Percentiles rank a stretch among this genome's conserved stretches.
Conservation (phyloP, 2,329 filamentous ascomycete genomes). For the Colletotrichum agaves region DNA sequence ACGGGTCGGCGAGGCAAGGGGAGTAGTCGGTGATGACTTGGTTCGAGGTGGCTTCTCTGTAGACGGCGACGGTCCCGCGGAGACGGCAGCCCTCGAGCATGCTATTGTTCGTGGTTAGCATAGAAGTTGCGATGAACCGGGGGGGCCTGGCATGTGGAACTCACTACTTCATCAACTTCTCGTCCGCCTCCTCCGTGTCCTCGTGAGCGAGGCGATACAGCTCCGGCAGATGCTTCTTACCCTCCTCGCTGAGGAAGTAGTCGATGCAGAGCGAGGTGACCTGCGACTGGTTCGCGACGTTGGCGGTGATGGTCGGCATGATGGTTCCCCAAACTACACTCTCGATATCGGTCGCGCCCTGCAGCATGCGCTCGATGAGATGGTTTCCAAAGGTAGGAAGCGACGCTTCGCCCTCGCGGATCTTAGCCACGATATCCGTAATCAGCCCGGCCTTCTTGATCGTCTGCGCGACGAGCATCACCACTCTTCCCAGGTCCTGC, state of each 20-base stretch:
- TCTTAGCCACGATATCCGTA: conserved; percentile 57
- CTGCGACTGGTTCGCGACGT: conserved; percentile 68
- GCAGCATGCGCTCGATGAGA: conserved; percentile 65
- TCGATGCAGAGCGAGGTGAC: conserved; percentile 68
- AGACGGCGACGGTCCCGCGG: conserved; percentile 61
- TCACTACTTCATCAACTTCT: conserved; percentile 51
- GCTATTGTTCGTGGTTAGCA: conserved; percentile 46
- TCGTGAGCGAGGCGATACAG: conserved; percentile 62
- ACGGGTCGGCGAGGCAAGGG: conserved; percentile 39
- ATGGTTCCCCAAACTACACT: conserved; percentile 68
- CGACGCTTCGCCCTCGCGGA: conserved; percentile 50
- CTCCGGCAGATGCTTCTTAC: conserved; percentile 59
- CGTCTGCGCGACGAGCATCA: conserved; percentile 63
- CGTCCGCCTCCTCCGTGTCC: conserved; percentile 61
- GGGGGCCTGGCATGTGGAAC: conserved; percentile 13
- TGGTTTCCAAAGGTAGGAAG: conserved; percentile 66
- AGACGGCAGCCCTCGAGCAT: conserved; percentile 65
- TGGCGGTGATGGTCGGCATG: conserved; percentile 65
- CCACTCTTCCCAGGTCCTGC: conserved; percentile 61
- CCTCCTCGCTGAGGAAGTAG: conserved; percentile 65
- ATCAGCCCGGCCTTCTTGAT: conserved; percentile 58
- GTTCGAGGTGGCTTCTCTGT: conserved; percentile 54
- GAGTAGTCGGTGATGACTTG: conserved; percentile 43
- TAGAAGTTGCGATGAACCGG: too few relatives aligned
- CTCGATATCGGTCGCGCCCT: conserved; percentile 61